These are phyloP conservation scores for Hypsizygus marmoreus DNA, from an alignment of 768 basidiomycete genomes.

Conservation along the genomic window DNA sequence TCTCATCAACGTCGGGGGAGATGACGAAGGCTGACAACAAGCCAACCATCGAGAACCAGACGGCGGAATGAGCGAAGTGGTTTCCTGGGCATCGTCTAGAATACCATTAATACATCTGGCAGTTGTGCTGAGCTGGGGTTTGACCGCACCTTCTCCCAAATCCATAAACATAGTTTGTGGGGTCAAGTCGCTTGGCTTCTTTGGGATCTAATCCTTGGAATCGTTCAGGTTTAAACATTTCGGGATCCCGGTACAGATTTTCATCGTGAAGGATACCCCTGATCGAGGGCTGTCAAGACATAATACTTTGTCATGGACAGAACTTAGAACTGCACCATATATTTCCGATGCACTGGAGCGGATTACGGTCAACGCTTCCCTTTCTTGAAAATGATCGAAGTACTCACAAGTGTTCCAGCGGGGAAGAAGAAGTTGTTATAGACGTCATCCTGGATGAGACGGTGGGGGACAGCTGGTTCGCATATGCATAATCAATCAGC, in stretches of 20 bases:
- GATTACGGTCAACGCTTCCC: background rate
- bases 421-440: conserved; percentile 17
- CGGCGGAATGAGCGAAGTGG: conserved; percentile 18
- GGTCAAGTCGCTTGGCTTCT: conserved; percentile 15
- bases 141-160: conserved; percentile 14
- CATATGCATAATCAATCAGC: too few relatives aligned
- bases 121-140: background rate
- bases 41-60: conserved; percentile 18
- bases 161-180: conserved; percentile 16
- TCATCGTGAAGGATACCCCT: conserved; percentile 21
- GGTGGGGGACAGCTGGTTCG: conserved; percentile 20
- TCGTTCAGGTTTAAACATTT: conserved; percentile 14
- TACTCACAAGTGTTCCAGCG: conserved; percentile 16
- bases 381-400: background rate
- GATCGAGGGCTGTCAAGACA: background rate
- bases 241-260: conserved; percentile 9
- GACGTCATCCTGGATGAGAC: conserved; percentile 17
- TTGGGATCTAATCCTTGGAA: conserved; percentile 12
- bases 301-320: too few relatives aligned
- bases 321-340: conserved; percentile 10
- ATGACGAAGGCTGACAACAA: conserved; percentile 15
- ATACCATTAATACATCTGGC: background rate
- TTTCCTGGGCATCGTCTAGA: conserved; percentile 19
- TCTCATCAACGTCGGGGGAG: conserved; percentile 16
- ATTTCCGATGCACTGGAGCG: conserved; percentile 15